Percentiles rank a stretch among this genome's conserved stretches.
phyloP scores from a whole-genome alignment of 257 asterid genomes.

The Capsicum baccatum region DNA sequence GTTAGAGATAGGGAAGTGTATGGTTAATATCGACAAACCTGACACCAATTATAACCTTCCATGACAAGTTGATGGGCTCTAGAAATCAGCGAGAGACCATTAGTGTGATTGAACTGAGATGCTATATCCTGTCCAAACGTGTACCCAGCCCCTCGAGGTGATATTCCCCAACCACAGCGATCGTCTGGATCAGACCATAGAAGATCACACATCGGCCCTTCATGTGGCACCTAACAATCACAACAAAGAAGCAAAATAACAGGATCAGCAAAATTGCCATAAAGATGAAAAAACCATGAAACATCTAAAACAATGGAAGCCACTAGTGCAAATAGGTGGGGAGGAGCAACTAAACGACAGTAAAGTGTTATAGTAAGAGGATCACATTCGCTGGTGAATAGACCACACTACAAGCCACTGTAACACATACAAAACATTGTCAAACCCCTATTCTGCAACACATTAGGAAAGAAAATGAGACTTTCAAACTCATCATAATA shows the following conservation, averaged over 20 bases:
- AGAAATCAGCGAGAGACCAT: constrained; percentile 88
- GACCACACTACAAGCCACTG: not conserved
- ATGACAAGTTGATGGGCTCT: constrained; percentile 99
- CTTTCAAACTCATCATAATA: not conserved
- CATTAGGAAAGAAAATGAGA: constrained; percentile 1
- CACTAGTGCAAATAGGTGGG: not conserved
- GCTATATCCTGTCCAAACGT: constrained; percentile 98
- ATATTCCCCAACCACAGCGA: constrained; percentile 97
- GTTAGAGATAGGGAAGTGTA: not conserved
- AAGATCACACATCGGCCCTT: constrained; percentile 99
- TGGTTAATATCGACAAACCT: constrained; percentile 54
- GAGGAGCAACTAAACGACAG: not conserved
- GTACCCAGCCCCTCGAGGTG: constrained; percentile 99
- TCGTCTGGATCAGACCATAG: constrained; percentile 98
- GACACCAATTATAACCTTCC: constrained; percentile 99
- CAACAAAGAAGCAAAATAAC: constrained; percentile 15
- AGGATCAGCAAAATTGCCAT: not conserved
- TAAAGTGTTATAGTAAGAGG: not conserved
- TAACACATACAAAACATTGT: not conserved
- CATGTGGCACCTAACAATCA: constrained; percentile 81
- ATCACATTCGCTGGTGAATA: not conserved
- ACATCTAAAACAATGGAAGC: not conserved
- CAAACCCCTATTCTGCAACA: not conserved
- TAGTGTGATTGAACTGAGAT: constrained; percentile 90
- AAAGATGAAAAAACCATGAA: constrained; percentile 5